Percentiles rank a stretch among this genome's conserved stretches.
Evolutionary conservation across 2,329 filamentous ascomycete genomes (phyloP).

Genomic region (Setomelanomma holmii): DNA sequence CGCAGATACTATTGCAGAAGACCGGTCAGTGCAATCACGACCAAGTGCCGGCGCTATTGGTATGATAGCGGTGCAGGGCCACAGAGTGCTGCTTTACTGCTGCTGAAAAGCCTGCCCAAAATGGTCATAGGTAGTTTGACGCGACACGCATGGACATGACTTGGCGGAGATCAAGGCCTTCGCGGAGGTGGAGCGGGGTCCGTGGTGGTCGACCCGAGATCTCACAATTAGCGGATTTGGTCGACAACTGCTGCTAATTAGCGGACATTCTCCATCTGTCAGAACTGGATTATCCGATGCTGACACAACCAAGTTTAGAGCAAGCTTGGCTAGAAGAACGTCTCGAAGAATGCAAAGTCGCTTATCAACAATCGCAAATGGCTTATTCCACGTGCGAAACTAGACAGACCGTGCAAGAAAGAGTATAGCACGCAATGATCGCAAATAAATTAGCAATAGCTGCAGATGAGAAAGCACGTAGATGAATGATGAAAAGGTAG

Average conservation of each 20-base stretch:
- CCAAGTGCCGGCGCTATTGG: background rate
- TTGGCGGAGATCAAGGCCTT: background rate
- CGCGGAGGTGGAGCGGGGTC: constrained; percentile 12
- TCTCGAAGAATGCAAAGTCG: constrained; percentile 1
- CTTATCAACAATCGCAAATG: constrained; percentile 28
- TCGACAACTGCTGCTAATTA: constrained; percentile 28
- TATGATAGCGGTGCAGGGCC: background rate
- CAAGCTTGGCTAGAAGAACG: constrained; percentile 5
- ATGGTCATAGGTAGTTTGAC: constrained; percentile 11
- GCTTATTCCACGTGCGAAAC: constrained; percentile 20
- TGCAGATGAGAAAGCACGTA: constrained; percentile 2
- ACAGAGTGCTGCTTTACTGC: background rate
- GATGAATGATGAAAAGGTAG: constrained; percentile 1
- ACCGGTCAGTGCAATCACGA: background rate
- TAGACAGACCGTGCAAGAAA: background rate
- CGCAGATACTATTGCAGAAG: background rate
- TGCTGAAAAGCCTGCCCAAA: constrained; percentile 2
- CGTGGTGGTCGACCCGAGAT: constrained; percentile 1
- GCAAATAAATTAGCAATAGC: constrained; percentile 19
- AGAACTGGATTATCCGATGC: constrained; percentile 34
- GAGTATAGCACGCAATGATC: constrained; percentile 6
- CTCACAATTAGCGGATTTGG: constrained; percentile 31
- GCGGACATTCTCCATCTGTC: constrained; percentile 20
- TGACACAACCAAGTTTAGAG: constrained; percentile 28
- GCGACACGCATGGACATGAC: constrained; percentile 2